Evolutionary conservation across 345 rosid species (phyloP).

Genomic region (Acer yangbiense): DNA sequence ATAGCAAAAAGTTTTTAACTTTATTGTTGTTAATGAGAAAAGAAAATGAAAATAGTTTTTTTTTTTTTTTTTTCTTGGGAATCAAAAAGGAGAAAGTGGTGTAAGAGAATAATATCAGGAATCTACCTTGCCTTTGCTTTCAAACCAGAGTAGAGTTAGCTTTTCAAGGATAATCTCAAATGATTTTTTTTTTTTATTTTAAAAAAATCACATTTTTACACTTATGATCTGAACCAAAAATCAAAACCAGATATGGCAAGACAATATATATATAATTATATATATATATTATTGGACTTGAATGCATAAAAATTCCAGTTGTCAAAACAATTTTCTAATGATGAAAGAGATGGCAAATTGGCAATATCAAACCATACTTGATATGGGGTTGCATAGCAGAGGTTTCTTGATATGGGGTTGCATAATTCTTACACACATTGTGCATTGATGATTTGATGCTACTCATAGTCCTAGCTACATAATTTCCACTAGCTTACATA

Average conservation of each 20-base stretch:
- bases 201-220: neutral
- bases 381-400: neutral
- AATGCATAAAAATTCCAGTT: conserved; percentile 23
- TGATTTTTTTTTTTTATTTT: too few relatives aligned
- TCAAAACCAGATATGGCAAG: conserved; percentile 9
- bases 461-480: neutral
- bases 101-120: conserved; percentile 52
- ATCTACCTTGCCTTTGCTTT: conserved; percentile 41
- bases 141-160: conserved; percentile 25
- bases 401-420: conserved; percentile 16
- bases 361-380: conserved; percentile 14
- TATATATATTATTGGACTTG: neutral
- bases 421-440: neutral
- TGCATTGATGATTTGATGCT: neutral
- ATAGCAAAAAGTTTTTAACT: neutral
- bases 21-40: conserved; percentile 12
- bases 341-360: neutral
- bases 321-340: conserved; percentile 3
- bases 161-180: conserved; percentile 27
- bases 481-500: neutral
- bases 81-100: conserved; percentile 20
- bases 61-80: conserved; percentile 34
- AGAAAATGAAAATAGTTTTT: conserved; percentile 6
- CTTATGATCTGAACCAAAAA: neutral
- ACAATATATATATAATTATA: neutral